Base-by-base conservation (phyloP, 495 filamentous ascomycete genomes). In the Daldinia vernicosa region DNA sequence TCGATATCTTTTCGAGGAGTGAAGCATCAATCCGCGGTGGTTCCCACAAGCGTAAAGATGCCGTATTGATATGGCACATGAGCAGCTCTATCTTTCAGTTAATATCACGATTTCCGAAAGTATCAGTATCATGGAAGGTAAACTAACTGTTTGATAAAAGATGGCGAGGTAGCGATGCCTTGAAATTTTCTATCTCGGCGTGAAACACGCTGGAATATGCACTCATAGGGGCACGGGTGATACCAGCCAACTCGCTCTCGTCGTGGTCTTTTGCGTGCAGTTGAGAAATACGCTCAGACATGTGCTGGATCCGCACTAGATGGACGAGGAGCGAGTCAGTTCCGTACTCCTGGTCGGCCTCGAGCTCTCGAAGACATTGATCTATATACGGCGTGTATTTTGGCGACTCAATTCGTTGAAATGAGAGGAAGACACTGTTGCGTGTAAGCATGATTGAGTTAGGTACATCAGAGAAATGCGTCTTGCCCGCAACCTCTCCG, bases 231-330 rank as follows among this genome's bases (percentile, higher is more conserved):
- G 74, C 69, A 28, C 69, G 67, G 17, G 63, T 40, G 22, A 67
- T 63, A 14, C 59, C 70, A 15, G 50, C 50, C 47, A 58, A 33
- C 28, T 67, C 57, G 24, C 66, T 66, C n/a, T 37, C 66, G 14
- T 40, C 14, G 19, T 59, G 50, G 54, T 77, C 70, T 9, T 68
- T 66, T 5, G 19, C 50, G 17, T 79, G 66, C n/a, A 83, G 43
- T 19, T 76, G 70, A 3, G 71, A 63, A 17, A 83, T 79, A 12
- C 70, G 71, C 56, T 80, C 78, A 1, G 77, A 79, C 17, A 83
- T 60, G n/a, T 78, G 76, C 59, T 83, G 81, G 27, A 79, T 69
- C 26, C 76, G 78, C 35, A 82, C 65, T 14, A 78, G 69, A 27
- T 76, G 54, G n/a, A 79, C 76, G 15, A 80, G 67, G 8, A 79